Evolutionary conservation across 768 basidiomycete species (phyloP).

Genomic region (Cytidiella melzeri): DNA sequence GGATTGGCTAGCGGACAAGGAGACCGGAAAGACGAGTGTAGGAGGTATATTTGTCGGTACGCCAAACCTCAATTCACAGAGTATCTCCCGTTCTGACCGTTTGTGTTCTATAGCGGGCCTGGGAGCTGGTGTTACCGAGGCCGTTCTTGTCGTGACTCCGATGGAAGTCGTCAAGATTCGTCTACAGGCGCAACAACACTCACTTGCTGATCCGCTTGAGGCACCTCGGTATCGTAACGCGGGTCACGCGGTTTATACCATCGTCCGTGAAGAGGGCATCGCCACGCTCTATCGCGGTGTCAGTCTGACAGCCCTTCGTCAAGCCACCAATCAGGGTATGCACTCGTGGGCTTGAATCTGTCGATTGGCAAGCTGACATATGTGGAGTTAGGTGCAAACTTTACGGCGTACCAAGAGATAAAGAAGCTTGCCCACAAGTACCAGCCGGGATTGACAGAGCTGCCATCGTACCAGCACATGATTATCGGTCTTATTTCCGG

Average conservation of each 20-base stretch:
- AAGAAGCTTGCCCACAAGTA: slow-evolving; percentile 74
- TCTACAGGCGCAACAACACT: slow-evolving; percentile 95
- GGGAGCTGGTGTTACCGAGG: slow-evolving; percentile 93
- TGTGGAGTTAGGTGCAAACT: slow-evolving; percentile 79
- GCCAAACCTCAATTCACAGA: slow-evolving; percentile 15
- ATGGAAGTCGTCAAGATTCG: slow-evolving; percentile 99
- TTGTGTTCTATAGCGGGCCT: slow-evolving; percentile 62
- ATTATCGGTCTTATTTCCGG: slow-evolving; percentile 91
- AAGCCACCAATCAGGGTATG: slow-evolving; percentile 95
- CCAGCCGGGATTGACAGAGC: slow-evolving; percentile 73
- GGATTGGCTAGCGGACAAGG: slow-evolving; percentile 63
- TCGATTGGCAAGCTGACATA: background rate
- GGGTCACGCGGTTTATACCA: slow-evolving; percentile 92
- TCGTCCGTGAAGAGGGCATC: slow-evolving; percentile 88
- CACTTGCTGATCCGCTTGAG: slow-evolving; percentile 92
- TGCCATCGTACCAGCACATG: slow-evolving; percentile 97
- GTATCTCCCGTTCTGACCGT: background rate
- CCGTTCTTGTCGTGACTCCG: slow-evolving; percentile 89
- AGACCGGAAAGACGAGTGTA: slow-evolving; percentile 74
- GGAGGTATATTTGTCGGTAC: slow-evolving; percentile 83
- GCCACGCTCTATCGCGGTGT: slow-evolving; percentile 88
- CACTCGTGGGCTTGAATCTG: background rate
- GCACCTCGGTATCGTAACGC: slow-evolving; percentile 93
- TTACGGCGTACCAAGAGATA: slow-evolving; percentile 95
- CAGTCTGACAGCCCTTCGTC: slow-evolving; percentile 84